Conservation (phyloP, 352 stramenopile species). For the Globisporangium nunn region DNA sequence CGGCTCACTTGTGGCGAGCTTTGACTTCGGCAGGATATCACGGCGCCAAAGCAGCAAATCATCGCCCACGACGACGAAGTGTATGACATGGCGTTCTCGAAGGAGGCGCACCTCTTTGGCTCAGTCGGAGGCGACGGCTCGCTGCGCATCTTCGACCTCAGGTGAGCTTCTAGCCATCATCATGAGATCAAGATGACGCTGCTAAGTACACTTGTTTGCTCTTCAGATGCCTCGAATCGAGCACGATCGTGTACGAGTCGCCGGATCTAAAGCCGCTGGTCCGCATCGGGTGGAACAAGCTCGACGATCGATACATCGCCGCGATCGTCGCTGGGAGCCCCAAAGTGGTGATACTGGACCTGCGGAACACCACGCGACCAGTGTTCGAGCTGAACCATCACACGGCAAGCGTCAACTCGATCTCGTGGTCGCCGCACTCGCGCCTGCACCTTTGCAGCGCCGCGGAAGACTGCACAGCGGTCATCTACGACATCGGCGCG, state of each 20-base stretch:
- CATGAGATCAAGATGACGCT: no score
- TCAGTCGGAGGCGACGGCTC: slow-evolving; percentile 95
- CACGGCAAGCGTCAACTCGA: slow-evolving; percentile 90
- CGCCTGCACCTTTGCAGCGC: slow-evolving; percentile 93
- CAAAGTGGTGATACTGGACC: slow-evolving; percentile 94
- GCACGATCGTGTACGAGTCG: slow-evolving; percentile 96
- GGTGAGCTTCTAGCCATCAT: slow-evolving; percentile 32
- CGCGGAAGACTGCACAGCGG: slow-evolving; percentile 91
- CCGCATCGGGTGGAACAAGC: slow-evolving; percentile 95
- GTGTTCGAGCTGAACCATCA: slow-evolving; percentile 92
- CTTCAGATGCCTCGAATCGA: slow-evolving; percentile 77
- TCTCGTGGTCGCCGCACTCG: slow-evolving; percentile 94
- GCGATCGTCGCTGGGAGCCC: slow-evolving; percentile 90
- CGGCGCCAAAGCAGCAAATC: slow-evolving; percentile 89
- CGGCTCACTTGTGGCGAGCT: neutral
- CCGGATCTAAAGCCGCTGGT: slow-evolving; percentile 86
- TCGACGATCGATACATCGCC: slow-evolving; percentile 96
- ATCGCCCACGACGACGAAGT: slow-evolving; percentile 98
- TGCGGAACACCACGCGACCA: slow-evolving; percentile 87
- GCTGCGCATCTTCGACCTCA: slow-evolving; percentile 96
- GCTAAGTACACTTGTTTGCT: neutral
- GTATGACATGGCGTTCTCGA: slow-evolving; percentile 96
- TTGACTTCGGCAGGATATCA: slow-evolving; percentile 31
- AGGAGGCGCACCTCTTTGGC: slow-evolving; percentile 92
- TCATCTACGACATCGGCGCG: slow-evolving; percentile 93